A percentile compares a stretch with the other conserved stretches of the same genome.
Evolutionary conservation across 805 yeast species (phyloP).

Genomic region (Myxozyma sirexii): DNA sequence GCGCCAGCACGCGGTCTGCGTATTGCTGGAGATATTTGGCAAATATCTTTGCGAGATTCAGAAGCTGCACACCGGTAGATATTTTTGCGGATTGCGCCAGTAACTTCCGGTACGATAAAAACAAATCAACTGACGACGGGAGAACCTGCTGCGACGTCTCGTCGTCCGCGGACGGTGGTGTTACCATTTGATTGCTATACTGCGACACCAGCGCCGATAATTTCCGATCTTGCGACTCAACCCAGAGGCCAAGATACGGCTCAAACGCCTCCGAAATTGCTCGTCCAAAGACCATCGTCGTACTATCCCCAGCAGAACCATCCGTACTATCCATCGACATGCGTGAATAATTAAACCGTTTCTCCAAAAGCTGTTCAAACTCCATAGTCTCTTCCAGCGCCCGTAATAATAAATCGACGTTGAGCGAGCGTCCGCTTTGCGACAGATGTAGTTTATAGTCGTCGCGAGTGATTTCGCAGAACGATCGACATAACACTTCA

Average conservation of each 20-base stretch:
- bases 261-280: slow-evolving; percentile 71
- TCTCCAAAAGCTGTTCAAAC: slow-evolving; percentile 74
- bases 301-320: slow-evolving; percentile 40
- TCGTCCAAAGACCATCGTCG: slow-evolving; percentile 40
- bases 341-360: slow-evolving; percentile 51
- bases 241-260: slow-evolving; percentile 84
- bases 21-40: slow-evolving; percentile 66
- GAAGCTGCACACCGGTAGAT: slow-evolving; percentile 48
- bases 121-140: slow-evolving; percentile 84
- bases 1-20: slow-evolving; percentile 50
- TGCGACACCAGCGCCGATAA: slow-evolving; percentile 65
- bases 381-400: slow-evolving; percentile 78
- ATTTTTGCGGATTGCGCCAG: slow-evolving; percentile 69
- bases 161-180: slow-evolving; percentile 51
- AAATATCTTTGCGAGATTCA: slow-evolving; percentile 61
- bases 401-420: slow-evolving; percentile 66
- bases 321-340: slow-evolving; percentile 23
- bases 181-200: slow-evolving; percentile 60
- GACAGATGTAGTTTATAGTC: slow-evolving; percentile 63
- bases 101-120: slow-evolving; percentile 72
- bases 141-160: slow-evolving; percentile 67
- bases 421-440: slow-evolving; percentile 42
- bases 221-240: slow-evolving; percentile 73
- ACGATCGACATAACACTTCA: slow-evolving; percentile 58
- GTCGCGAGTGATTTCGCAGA: slow-evolving; percentile 68